Conservation (phyloP, 495 filamentous ascomycete genomes). For the Penicillium samsonianum region DNA sequence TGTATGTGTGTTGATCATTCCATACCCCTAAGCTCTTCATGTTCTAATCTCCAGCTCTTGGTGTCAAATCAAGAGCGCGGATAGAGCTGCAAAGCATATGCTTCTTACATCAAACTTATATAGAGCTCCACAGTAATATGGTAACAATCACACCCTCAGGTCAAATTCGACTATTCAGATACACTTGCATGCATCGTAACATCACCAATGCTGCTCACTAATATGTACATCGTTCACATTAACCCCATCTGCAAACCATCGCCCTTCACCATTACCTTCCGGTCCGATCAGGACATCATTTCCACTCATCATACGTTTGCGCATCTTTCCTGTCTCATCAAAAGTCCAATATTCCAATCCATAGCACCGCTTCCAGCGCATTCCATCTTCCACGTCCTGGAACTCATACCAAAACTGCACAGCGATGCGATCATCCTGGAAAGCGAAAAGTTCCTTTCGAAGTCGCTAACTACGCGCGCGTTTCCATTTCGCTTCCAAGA, state of each 20-base stretch:
- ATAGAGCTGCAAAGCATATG: background rate
- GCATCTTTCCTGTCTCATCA: slow-evolving; percentile 73
- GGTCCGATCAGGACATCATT: slow-evolving; percentile 73
- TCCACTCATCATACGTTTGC: slow-evolving; percentile 88
- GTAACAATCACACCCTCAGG: background rate
- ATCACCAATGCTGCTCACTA: slow-evolving; percentile 72
- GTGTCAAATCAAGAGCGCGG: background rate
- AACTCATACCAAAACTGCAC: slow-evolving; percentile 96
- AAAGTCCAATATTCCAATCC: slow-evolving; percentile 95
- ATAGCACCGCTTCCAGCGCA: slow-evolving; percentile 88
- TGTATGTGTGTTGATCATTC: background rate
- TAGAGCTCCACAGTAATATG: background rate
- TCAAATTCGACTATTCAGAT: background rate
- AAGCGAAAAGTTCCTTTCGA: slow-evolving; percentile 85
- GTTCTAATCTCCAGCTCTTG: background rate
- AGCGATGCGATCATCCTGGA: slow-evolving; percentile 58
- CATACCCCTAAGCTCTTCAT: background rate
- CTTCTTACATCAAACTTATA: background rate
- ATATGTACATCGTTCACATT: slow-evolving; percentile 76
- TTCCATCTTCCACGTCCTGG: slow-evolving; percentile 61
- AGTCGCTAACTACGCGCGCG: slow-evolving; percentile 72
- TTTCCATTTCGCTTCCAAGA: slow-evolving; percentile 77
- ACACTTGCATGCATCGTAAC: background rate
- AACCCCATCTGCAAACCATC: slow-evolving; percentile 64
- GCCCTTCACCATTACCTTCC: slow-evolving; percentile 48